Base-by-base conservation (phyloP, 208 protist genomes). In the Leptomonas pyrrhocoris region DNA sequence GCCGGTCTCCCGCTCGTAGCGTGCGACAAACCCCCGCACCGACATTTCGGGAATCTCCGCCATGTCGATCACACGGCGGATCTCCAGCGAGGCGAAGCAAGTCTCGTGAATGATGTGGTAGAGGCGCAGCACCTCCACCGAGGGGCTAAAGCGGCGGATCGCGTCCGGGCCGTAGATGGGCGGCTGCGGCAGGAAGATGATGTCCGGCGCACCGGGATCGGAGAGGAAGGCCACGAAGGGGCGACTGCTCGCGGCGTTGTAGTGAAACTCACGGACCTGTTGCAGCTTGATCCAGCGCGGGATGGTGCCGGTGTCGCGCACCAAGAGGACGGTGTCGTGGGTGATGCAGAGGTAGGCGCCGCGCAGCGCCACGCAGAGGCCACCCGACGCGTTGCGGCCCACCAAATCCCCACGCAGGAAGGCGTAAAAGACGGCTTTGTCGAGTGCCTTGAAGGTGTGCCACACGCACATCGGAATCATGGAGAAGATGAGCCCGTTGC, bases 401-500 rank as follows among this genome's bases (percentile, higher is more conserved):
- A 86, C 74, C 21, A 87, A n/a, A 56, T 87, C 80, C 0, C 81
- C 85, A 18, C 85, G 81, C 16, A 88, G 34, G 42, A 88, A 88
- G 42, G 48, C 67, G 58, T 91, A 91, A 46, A 91, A 80, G n/a
- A 91, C 85, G 12, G 82, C 63, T 48, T 85, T 70, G 56, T 89
- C 79, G n/a, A 90, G 76, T 12, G 31, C 54, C 63, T 83, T 88
- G 63, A 92, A 92, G 45, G 73, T 88, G 77, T 90, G 75, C 71
- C 76, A 92, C n/a, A 85, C 71, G 46, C 79, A 78, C 73, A 92
- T 85, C 21, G 87, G 87, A 8, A 92, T 77, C 36, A 77, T 68
- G 12, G 81, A 59, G 67, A 90, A 89, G 45, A 83, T 78, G 54
- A 92, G 63, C 27, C 84, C 82, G 71, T 92, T 92, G 43, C 87